These are phyloP conservation scores for Coniella vitis DNA, from an alignment of 2,329 filamentous ascomycete genomes.

Conservation along the genomic window DNA sequence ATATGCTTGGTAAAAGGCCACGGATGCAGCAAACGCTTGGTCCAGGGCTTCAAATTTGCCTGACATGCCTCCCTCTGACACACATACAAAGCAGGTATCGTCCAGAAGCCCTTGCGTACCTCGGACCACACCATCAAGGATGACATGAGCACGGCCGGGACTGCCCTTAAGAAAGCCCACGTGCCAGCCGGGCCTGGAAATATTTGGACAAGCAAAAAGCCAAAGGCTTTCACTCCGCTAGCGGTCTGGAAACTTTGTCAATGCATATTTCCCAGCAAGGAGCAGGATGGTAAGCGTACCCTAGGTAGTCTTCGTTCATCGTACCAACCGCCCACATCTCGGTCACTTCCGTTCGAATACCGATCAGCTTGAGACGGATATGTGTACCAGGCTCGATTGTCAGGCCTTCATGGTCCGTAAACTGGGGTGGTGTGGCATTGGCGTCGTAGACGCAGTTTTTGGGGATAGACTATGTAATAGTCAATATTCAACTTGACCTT, in stretches of 20 bases:
- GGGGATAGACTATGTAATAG: constrained; percentile 67
- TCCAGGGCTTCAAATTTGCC: neutral
- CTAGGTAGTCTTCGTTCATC: constrained; percentile 79
- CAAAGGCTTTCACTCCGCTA: constrained; percentile 8
- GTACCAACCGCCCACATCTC: constrained; percentile 96
- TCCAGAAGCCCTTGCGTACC: too few relatives aligned
- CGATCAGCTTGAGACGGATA: constrained; percentile 88
- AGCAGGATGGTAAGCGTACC: constrained; percentile 35
- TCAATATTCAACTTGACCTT: constrained; percentile 18
- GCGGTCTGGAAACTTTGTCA: constrained; percentile 8
- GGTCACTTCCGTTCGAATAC: constrained; percentile 85
- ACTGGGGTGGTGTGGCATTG: constrained; percentile 93
- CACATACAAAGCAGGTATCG: too few relatives aligned
- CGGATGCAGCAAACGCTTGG: neutral
- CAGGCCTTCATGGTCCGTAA: constrained; percentile 89
- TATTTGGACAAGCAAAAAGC: neutral
- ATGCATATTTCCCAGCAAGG: neutral
- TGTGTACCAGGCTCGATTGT: constrained; percentile 92
- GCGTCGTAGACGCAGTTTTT: constrained; percentile 89
- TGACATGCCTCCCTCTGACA: neutral
- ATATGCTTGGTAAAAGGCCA: neutral
- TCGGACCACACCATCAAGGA: too few relatives aligned
- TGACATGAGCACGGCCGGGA: too few relatives aligned
- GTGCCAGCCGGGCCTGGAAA: neutral
- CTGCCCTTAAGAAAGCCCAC: too few relatives aligned